Base-by-base conservation (phyloP, 2,329 filamentous ascomycete genomes). In the Calonectria crousiana region DNA sequence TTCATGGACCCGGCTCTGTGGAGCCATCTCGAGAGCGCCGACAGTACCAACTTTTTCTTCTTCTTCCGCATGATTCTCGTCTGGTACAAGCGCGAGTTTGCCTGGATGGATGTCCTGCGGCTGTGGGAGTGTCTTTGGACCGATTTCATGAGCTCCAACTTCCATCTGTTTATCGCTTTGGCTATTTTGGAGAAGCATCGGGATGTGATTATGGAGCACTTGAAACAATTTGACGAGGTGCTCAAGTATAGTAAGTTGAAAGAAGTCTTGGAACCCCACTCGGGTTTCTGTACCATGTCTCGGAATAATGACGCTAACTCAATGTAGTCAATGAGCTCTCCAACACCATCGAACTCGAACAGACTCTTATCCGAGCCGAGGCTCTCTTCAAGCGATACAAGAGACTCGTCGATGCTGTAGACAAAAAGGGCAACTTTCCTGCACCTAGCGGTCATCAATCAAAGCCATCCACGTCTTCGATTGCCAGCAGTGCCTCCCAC, bases 41-140 rank as follows among this genome's bases (percentile, higher is more conserved):
- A 99, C 81, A 97, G 94, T 81, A 99, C 97, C 30, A 99, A 99
- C 84, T 99, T 99, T 85, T 99, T 99, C 86, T 99, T 99, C 88
- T 98, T 99, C 88, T 99, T 98, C 91, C 94, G 97, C 74, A 98
- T 98, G 97, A 89, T 99, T 41, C 89, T 99, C 1, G 97, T 99
- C 13, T 99, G 97, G 97, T 99, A 97, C 85, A 99, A 99, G 88
- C 93, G 97, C 62, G 97, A 99, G 85, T 99, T 99, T 80, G 90
- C 92, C 78, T 99, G 96, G 95, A 84, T 90, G 62, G 95, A 98
- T 81, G 92, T 98, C 14, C 87, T 98, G 41, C 91, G 94, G 23
- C 87, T 99, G 5, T 99, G 97, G 97, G 97, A 99, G 84, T 89
- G 91, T 0, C 87, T 98, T 3, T 99, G 97, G 97, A 98, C 97